Base-by-base conservation (phyloP, 108 stramenopile genomes). In the Fragilariopsis cylindrus region DNA sequence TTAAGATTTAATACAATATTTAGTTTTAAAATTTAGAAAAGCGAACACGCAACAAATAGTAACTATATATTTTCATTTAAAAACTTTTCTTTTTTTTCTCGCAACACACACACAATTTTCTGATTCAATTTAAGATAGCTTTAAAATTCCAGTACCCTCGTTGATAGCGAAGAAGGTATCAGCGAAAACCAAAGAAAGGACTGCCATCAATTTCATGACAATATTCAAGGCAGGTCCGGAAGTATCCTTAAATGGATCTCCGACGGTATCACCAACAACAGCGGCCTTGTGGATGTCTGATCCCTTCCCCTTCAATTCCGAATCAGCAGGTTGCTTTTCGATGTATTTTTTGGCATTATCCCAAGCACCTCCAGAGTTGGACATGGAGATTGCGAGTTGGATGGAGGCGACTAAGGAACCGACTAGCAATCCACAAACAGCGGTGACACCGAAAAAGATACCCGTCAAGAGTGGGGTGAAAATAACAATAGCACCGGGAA, bases 341-440 rank as follows among this genome's bases (percentile, higher is more conserved):
- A 97, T 97, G 89, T 95, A 98, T 86, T 98, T 98, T 88, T 98
- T 98, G 74, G 98, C 97, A 75, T 98, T 98, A 74, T 98, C 98
- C 98, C 98, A 99, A 16, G 98, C 98, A 75, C 98, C 98, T 48
- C 98, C 98, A 65, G 96, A 94, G 92, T 99, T 99, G 74, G 97
- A 97, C 96, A 98, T 98, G 60, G 96, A 97, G 74, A 99, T 90
- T 65, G 98, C 98, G 55, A 99, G 88, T 83, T 98, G 97, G 50
- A 97, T 90, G 43, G 92, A 84, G n/a, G 96, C 94, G 60, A 97
- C 78, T 69, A 96, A 76, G 19, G 95, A 76, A 44, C 98, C 98
- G 16, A 97, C 96, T 21, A 99, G 92, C 64, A 98, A 85, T 62
- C 98, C 98, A 70, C 88, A 94, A 53, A 99, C 96, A 58, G 98